A percentile compares a stretch with the other conserved stretches of the same genome.
Evolutionary conservation across 2,329 filamentous ascomycete species (phyloP).

Genomic region (Blastomyces gilchristii): DNA sequence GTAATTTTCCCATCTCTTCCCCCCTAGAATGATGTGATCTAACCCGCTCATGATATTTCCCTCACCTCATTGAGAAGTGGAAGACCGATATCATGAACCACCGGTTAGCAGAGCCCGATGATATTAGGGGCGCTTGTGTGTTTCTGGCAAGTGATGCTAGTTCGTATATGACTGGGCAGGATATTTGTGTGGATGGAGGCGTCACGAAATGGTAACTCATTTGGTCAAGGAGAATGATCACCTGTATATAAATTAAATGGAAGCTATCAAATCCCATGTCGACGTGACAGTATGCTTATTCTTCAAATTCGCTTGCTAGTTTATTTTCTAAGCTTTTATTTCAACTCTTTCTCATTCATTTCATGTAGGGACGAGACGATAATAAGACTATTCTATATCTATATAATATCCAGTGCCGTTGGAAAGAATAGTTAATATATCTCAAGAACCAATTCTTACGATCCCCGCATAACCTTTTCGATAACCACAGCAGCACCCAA

Average conservation of each 20-base stretch:
- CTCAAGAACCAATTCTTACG: not conserved
- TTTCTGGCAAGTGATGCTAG: slow-evolving; percentile 14
- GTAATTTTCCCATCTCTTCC: not conserved
- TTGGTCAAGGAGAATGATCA: not conserved
- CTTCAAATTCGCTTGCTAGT: not conserved
- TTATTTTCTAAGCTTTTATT: not conserved
- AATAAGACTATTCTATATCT: not conserved
- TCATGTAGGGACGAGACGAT: not conserved
- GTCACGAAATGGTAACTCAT: slow-evolving; percentile 33
- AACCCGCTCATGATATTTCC: slow-evolving; percentile 26
- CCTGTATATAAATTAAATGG: not conserved
- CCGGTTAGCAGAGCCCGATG: slow-evolving; percentile 11
- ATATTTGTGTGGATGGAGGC: slow-evolving; percentile 75
- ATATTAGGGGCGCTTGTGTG: slow-evolving; percentile 10
- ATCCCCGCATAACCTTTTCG: slow-evolving; percentile 19
- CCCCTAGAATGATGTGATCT: too few species aligned
- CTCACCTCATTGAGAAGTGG: slow-evolving; percentile 58
- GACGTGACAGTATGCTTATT: not conserved
- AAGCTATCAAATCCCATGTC: not conserved
- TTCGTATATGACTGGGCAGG: slow-evolving; percentile 38
- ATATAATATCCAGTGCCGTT: not conserved
- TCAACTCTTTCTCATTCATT: not conserved
- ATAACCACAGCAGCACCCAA: slow-evolving; percentile 36
- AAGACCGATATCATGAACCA: slow-evolving; percentile 53
- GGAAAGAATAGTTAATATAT: not conserved